These are phyloP conservation scores for Yamadazyma akitaensis DNA, from an alignment of 805 yeast species.

Conservation along the genomic window DNA sequence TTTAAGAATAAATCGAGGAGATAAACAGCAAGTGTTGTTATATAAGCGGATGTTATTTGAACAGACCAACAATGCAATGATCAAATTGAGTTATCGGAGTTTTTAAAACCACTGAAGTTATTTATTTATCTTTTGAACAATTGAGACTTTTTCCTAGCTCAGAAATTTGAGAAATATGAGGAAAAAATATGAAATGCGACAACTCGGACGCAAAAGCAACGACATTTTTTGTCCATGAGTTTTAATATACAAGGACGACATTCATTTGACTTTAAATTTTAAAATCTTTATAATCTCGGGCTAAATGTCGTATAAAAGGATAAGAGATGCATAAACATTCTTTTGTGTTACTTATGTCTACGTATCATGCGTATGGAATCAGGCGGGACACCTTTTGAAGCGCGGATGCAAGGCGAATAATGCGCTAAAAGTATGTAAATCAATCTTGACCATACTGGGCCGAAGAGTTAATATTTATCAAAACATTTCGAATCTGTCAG, in stretches of 20 bases:
- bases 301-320: neutral
- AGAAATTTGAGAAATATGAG: constrained; percentile 4
- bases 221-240: neutral
- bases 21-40: neutral
- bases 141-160: neutral
- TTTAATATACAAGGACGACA: neutral
- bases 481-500: no score
- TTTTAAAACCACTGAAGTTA: neutral
- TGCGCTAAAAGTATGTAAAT: no score
- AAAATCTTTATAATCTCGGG: neutral
- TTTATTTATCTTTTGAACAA: neutral
- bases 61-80: neutral
- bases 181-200: constrained; percentile 1
- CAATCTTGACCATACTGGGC: no score
- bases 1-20: neutral
- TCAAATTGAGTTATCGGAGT: no score
- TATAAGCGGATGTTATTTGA: neutral
- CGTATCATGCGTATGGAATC: neutral
- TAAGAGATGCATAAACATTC: neutral
- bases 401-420: no score
- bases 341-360: neutral
- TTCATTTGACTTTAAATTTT: no score
- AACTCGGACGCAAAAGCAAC: neutral
- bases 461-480: no score
- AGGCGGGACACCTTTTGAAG: no score